These are phyloP conservation scores for Lactarius quietus DNA, from an alignment of 768 basidiomycete genomes.

Conservation along the genomic window DNA sequence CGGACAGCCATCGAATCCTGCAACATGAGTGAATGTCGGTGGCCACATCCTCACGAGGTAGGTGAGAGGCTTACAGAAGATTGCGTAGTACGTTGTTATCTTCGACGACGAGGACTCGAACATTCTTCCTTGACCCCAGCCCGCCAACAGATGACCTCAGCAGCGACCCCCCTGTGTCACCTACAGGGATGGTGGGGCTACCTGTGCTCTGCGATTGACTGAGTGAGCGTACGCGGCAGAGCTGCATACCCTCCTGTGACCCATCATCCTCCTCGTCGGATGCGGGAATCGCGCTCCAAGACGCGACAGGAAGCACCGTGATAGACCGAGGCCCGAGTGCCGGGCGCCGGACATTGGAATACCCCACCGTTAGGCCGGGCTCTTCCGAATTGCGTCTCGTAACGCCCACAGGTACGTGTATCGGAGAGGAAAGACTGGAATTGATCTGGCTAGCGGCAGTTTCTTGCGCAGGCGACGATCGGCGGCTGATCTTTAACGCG, in stretches of 20 bases:
- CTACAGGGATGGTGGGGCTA: conserved; percentile 49
- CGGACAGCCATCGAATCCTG: conserved; percentile 63
- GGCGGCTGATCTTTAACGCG: conserved; percentile 46
- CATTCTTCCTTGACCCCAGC: conserved; percentile 41
- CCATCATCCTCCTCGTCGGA: conserved; percentile 38
- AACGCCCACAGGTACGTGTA: conserved; percentile 11
- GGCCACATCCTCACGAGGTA: background rate
- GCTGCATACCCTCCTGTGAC: conserved; percentile 23
- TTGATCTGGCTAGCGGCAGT: conserved; percentile 9
- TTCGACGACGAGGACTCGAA: conserved; percentile 81
- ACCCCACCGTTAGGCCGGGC: background rate
- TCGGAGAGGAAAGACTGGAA: background rate
- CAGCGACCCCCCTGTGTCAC: conserved; percentile 58
- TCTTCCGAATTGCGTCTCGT: conserved; percentile 51
- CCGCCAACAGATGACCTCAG: conserved; percentile 63
- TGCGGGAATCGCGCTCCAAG: conserved; percentile 37
- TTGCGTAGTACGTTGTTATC: conserved; percentile 85
- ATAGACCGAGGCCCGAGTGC: conserved; percentile 50
- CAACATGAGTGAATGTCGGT: conserved; percentile 24
- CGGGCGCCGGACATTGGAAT: conserved; percentile 40
- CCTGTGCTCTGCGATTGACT: conserved; percentile 27
- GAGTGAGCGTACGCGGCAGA: conserved; percentile 18
- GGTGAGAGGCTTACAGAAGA: conserved; percentile 58
- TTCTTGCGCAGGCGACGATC: conserved; percentile 31
- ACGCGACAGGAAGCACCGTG: conserved; percentile 42